Conservation (phyloP, 1,139 yeast genomes). For the Sugiyamaella pinicola region DNA sequence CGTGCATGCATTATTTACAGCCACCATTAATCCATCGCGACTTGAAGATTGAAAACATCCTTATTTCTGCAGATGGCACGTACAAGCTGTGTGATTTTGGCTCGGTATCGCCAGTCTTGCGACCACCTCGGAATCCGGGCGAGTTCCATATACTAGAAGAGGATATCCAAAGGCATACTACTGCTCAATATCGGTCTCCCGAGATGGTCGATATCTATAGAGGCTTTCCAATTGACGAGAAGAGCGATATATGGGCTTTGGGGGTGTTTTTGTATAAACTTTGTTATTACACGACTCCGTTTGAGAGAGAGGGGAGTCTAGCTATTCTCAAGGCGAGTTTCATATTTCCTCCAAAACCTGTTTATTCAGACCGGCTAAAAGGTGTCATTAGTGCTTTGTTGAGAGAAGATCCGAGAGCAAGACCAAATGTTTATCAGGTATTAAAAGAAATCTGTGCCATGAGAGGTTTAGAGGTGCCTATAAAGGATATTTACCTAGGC, state of each 20-base stretch:
- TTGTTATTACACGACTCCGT: slow-evolving; percentile 93
- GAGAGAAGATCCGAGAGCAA: slow-evolving; percentile 72
- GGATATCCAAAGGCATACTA: slow-evolving; percentile 87
- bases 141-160: slow-evolving; percentile 72
- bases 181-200: slow-evolving; percentile 96
- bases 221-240: slow-evolving; percentile 89
- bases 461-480: slow-evolving; percentile 58
- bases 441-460: slow-evolving; percentile 65
- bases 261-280: slow-evolving; percentile 89
- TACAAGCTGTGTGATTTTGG: slow-evolving; percentile 95
- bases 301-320: slow-evolving; percentile 71
- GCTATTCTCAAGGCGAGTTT: slow-evolving; percentile 67
- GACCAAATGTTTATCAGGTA: slow-evolving; percentile 89
- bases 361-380: slow-evolving; percentile 44
- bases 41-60: slow-evolving; percentile 91
- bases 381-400: slow-evolving; percentile 71
- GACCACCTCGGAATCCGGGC: slow-evolving; percentile 64
- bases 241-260: slow-evolving; percentile 95
- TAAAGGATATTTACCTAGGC: slow-evolving; percentile 37
- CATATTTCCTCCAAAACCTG: slow-evolving; percentile 54
- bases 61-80: slow-evolving; percentile 69
- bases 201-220: slow-evolving; percentile 91
- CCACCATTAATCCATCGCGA: slow-evolving; percentile 91
- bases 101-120: slow-evolving; percentile 71
- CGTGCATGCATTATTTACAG: slow-evolving; percentile 80